Evolutionary conservation across 768 basidiomycete species (phyloP), one percentile per base, ranked within the genome.

Genomic region (Lactarius sp.): DNA sequence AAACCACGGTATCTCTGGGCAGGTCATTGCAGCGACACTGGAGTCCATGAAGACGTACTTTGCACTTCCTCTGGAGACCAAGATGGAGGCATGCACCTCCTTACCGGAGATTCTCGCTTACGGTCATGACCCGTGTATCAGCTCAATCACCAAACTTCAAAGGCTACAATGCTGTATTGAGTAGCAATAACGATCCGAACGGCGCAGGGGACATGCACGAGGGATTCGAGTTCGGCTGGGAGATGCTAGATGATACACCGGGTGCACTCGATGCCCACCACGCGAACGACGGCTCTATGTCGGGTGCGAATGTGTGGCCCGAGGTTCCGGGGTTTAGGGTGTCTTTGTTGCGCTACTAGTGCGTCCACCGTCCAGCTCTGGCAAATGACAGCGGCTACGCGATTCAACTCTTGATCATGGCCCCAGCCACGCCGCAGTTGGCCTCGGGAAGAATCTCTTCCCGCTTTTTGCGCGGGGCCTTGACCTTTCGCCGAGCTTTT

Each of bases 131-230:
- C 4, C 0, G 14, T 34, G 1, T 13, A 12, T 34, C 9, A 92
- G 88, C 79, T 92, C 4, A 83, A 92, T 67, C 85, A 88, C 73
- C 82, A 0, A 87, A 86, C 70, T 95, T 92, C 78, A 90, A 87
- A 70, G 88, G 88, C 20, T 90, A 90, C 73, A 86, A 79, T 57
- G 82, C 85, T 2, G 72, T 92, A 2, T 77, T 87, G 6, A 86
- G 85, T 60, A 84, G 83, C 55, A 92, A 92, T 71, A 88, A 85
- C 58, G 82, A 94, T 69, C 85, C 90, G 0, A 78, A 82, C n/a
- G 81, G 83, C 52, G 76, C 81, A n/a, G 94, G 94, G 0, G 94
- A 98, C 71, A 74, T 95, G 59, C 92, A 95, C 71, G 94, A 98
- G 72, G 93, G 88, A 3, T 96, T 94, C 72, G 88, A 94, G 69